phyloP scores from a whole-genome alignment of 805 yeast genomes.

The Kluyveromyces siamensis region DNA sequence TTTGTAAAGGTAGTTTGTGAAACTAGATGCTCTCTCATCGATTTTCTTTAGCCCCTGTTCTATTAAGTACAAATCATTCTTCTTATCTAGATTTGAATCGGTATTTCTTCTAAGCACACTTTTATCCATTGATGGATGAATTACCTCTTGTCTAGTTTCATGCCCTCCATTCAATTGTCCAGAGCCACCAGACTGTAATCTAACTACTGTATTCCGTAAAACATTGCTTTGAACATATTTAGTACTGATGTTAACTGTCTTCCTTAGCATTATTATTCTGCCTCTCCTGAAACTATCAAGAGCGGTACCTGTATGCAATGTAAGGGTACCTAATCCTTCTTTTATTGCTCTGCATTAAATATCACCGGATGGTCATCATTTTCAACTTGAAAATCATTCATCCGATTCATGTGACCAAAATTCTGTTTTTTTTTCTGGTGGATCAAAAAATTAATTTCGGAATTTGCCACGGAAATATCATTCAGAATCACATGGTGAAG shows the following conservation, averaged over 20 bases:
- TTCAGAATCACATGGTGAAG: too few species aligned
- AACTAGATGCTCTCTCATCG: conserved; percentile 18
- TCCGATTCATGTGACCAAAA: background rate
- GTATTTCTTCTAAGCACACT: background rate
- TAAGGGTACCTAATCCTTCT: background rate
- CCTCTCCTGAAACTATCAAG: background rate
- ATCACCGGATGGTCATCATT: background rate
- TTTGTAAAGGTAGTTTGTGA: conserved; percentile 19
- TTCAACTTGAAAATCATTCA: background rate
- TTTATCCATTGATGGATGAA: background rate
- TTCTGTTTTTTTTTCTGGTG: background rate
- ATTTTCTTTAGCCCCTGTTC: conserved; percentile 20
- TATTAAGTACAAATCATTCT: conserved; percentile 12
- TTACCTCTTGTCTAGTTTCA: background rate
- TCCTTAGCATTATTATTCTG: background rate
- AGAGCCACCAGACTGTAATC: conserved; percentile 1
- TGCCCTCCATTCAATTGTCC: background rate
- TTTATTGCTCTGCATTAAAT: background rate
- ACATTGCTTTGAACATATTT: background rate
- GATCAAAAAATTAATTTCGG: too few species aligned
- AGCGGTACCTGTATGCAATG: background rate
- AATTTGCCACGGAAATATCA: too few species aligned
- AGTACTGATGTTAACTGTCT: background rate
- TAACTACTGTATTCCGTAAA: background rate
- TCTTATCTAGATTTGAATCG: background rate